These are phyloP conservation scores for Epichloe bromicola DNA, from an alignment of 2,329 filamentous ascomycete genomes.

Conservation along the genomic window DNA sequence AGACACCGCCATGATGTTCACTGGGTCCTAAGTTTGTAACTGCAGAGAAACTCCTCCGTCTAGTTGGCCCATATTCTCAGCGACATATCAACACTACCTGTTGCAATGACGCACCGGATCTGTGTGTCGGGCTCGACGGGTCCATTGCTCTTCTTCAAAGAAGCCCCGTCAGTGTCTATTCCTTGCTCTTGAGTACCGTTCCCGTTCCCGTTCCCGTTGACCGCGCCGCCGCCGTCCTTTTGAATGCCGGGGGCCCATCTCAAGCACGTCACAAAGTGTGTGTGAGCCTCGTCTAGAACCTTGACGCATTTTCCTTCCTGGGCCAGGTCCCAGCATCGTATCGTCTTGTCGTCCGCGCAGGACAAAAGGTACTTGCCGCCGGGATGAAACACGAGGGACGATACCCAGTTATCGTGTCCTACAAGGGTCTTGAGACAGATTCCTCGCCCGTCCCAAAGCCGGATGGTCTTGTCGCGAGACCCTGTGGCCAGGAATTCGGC, in stretches of 20 bases:
- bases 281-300: slow-evolving; percentile 62
- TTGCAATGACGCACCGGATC: slow-evolving; percentile 77
- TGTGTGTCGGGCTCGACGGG: slow-evolving; percentile 36
- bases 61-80: slow-evolving; percentile 63
- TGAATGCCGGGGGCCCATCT: slow-evolving; percentile 61
- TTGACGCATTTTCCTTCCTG: slow-evolving; percentile 89
- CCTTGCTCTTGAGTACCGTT: slow-evolving; percentile 6
- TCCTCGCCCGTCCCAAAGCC: slow-evolving; percentile 76
- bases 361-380: slow-evolving; percentile 83
- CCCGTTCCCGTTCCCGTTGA: slow-evolving; percentile 2
- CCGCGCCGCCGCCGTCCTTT: slow-evolving; percentile 7
- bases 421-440: slow-evolving; percentile 71
- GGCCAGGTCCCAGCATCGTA: slow-evolving; percentile 84
- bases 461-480: slow-evolving; percentile 80
- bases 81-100: slow-evolving; percentile 71
- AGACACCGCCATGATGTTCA: no score
- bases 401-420: slow-evolving; percentile 92
- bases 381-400: slow-evolving; percentile 76
- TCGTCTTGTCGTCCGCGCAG: slow-evolving; percentile 78
- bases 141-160: slow-evolving; percentile 34
- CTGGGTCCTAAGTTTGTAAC: no score
- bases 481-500: slow-evolving; percentile 87
- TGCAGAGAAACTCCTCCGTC: neutral
- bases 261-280: slow-evolving; percentile 75
- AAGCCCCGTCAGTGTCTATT: slow-evolving; percentile 20